Percentiles rank a stretch among this genome's conserved stretches.
Evolutionary conservation across 305 asterid species (phyloP).

Genomic region (Solanum aculeatissimum): DNA sequence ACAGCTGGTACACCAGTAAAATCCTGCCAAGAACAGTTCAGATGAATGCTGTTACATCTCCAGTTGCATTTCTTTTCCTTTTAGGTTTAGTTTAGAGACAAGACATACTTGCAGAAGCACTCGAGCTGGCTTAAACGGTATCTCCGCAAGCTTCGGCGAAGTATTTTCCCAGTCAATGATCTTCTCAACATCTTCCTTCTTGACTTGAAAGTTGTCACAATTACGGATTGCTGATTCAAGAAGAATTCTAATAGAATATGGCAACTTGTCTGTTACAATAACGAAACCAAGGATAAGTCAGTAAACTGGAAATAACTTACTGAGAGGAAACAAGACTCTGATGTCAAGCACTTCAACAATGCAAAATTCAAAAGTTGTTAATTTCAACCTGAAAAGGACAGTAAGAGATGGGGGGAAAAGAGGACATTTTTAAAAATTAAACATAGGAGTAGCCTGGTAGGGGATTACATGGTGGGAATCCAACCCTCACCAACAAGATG

Average conservation of each 20-base stretch:
- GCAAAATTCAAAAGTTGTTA: not conserved
- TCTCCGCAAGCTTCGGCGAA: constrained; percentile 76
- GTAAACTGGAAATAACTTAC: not conserved
- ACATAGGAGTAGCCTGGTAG: not conserved
- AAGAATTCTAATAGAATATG: constrained; percentile 82
- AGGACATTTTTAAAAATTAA: not conserved
- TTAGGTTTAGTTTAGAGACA: not conserved
- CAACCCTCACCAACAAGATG: not conserved
- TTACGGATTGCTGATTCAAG: constrained; percentile 90
- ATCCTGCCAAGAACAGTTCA: constrained; percentile 36
- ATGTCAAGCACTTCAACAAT: not conserved
- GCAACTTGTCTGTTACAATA: constrained; percentile 59
- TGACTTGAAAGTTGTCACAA: constrained; percentile 88
- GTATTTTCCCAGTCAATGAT: constrained; percentile 87
- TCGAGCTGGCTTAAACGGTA: constrained; percentile 94
- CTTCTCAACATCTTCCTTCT: constrained; percentile 79
- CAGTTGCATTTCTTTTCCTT: not conserved
- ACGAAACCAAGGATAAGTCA: not conserved
- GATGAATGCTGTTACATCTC: not conserved
- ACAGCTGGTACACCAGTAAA: constrained; percentile 94
- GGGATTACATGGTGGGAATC: not conserved
- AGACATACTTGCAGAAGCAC: constrained; percentile 65
- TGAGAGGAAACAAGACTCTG: not conserved
- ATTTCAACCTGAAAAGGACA: not conserved
- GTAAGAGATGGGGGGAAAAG: not conserved